Conservation (phyloP, 495 filamentous ascomycete species). For the Thermothielavioides terrestris region DNA sequence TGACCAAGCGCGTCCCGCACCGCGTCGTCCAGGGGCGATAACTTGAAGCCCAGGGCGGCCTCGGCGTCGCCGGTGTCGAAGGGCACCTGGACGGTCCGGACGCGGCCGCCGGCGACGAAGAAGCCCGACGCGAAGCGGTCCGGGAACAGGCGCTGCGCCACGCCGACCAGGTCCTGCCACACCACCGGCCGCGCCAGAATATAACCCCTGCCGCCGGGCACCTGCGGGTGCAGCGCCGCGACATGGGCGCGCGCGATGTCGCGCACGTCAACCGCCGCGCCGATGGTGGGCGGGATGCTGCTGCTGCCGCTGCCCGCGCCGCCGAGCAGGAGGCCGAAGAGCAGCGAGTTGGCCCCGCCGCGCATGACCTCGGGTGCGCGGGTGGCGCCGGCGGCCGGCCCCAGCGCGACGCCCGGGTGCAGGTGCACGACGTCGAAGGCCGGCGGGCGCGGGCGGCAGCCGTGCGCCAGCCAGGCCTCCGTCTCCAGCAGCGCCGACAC, state of each 20-base stretch:
- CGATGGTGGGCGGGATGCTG: conserved; percentile 11
- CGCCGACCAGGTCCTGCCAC: conserved; percentile 40
- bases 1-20: conserved; percentile 35
- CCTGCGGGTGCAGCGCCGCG: conserved; percentile 28
- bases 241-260: conserved; percentile 40
- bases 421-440: conserved; percentile 40
- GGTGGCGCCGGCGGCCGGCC: conserved; percentile 34
- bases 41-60: conserved; percentile 40
- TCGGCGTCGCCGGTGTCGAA: conserved; percentile 38
- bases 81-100: conserved; percentile 28
- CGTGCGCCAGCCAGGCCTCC: conserved; percentile 33
- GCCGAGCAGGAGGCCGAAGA: conserved; percentile 32
- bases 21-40: conserved; percentile 39
- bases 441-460: conserved; percentile 34
- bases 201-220: conserved; percentile 35
- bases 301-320: conserved; percentile 26
- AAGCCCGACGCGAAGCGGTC: conserved; percentile 31
- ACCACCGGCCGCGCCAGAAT: conserved; percentile 23
- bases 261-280: conserved; percentile 33
- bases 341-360: conserved; percentile 30
- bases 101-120: conserved; percentile 32
- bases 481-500: conserved; percentile 33
- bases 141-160: conserved; percentile 33
- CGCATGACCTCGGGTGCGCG: conserved; percentile 25
- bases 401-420: conserved; percentile 38